phyloP scores from a whole-genome alignment of 2,329 filamentous ascomycete genomes.

The Dothideomycetidae sp. region DNA sequence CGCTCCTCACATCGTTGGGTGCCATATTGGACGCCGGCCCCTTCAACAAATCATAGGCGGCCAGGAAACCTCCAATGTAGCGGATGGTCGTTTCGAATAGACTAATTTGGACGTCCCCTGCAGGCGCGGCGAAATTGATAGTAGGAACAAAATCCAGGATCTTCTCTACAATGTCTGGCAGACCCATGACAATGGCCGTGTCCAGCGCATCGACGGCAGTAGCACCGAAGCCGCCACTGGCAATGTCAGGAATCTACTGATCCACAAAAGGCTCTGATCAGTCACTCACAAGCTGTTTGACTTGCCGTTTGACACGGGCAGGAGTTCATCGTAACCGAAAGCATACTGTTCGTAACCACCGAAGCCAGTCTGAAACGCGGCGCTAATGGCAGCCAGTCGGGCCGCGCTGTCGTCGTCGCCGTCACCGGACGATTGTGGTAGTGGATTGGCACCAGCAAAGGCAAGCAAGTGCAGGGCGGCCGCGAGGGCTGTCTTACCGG shows the following conservation, averaged over 20 bases:
- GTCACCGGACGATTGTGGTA: not conserved
- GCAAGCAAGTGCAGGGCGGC: slow-evolving; percentile 4
- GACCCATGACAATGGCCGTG: slow-evolving; percentile 65
- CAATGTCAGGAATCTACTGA: slow-evolving; percentile 6
- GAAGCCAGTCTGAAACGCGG: slow-evolving; percentile 58
- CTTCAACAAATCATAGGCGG: slow-evolving; percentile 59
- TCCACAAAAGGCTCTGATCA: not conserved
- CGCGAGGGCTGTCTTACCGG: not conserved
- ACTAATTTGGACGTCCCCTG: slow-evolving; percentile 42
- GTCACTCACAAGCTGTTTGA: slow-evolving; percentile 36
- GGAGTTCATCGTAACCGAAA: slow-evolving; percentile 63
- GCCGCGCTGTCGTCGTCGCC: not conserved
- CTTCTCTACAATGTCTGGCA: slow-evolving; percentile 49
- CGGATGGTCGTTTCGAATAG: slow-evolving; percentile 86
- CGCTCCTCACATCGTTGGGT: slow-evolving; percentile 22
- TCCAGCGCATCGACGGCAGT: slow-evolving; percentile 68
- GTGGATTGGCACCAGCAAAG: not conserved
- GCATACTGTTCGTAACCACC: slow-evolving; percentile 45
- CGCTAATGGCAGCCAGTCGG: slow-evolving; percentile 47
- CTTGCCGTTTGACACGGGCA: slow-evolving; percentile 50
- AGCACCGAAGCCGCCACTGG: slow-evolving; percentile 71
- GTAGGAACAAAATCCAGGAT: slow-evolving; percentile 57
- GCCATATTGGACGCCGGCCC: slow-evolving; percentile 46
- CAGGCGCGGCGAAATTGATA: slow-evolving; percentile 53
- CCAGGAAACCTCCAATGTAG: slow-evolving; percentile 67